Evolutionary conservation across 2,329 filamentous ascomycete species (phyloP).

Genomic region (Cercospora zeina): DNA sequence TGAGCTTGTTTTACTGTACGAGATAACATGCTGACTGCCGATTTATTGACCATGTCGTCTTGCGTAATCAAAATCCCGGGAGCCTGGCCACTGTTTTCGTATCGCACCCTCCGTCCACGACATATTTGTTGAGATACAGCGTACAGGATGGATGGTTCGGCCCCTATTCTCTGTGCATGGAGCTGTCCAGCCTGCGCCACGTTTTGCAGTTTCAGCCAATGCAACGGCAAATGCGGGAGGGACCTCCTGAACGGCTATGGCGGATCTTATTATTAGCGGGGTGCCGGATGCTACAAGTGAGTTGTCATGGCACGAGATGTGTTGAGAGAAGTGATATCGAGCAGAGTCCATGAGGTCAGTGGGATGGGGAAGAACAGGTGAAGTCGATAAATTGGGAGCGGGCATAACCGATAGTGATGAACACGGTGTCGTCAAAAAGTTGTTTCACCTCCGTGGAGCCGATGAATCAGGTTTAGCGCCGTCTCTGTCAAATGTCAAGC

Average conservation of each 20-base stretch:
- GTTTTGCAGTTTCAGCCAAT: constrained; percentile 15
- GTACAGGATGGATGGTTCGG: constrained; percentile 3
- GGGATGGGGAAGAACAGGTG: background rate
- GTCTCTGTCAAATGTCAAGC: background rate
- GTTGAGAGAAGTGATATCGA: background rate
- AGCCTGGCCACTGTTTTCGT: background rate
- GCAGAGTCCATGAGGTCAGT: background rate
- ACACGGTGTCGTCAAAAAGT: background rate
- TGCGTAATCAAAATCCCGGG: background rate
- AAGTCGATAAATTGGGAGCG: constrained; percentile 2
- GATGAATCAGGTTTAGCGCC: background rate
- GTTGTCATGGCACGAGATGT: background rate
- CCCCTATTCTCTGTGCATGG: constrained; percentile 1
- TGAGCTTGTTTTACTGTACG: constrained; percentile 11
- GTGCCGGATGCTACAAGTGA: background rate
- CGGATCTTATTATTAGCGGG: background rate
- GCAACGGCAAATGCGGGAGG: background rate
- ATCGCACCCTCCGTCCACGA: background rate
- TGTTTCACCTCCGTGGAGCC: background rate
- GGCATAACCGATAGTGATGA: background rate
- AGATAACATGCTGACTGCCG: background rate
- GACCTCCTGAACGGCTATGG: background rate
- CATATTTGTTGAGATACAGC: background rate
- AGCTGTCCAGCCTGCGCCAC: constrained; percentile 8
- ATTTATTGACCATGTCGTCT: background rate